Percentiles rank a stretch among this genome's conserved stretches.
phyloP scores from a whole-genome alignment of 179 eudicot genomes.

The Corrigiola litoralis region DNA sequence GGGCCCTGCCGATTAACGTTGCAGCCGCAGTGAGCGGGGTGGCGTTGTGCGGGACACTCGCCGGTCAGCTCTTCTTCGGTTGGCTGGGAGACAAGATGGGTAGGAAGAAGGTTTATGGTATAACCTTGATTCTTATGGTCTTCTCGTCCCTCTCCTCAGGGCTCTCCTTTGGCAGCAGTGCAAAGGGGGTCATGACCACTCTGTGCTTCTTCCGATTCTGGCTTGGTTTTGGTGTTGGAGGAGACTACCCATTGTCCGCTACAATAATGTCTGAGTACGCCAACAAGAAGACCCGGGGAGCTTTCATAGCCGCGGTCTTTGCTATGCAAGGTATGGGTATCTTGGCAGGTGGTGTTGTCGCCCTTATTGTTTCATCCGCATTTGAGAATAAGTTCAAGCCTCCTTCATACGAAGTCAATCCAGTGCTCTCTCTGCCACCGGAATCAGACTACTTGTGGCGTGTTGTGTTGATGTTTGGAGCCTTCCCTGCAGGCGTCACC shows the following conservation, averaged over 20 bases:
- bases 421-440: constrained; percentile 11
- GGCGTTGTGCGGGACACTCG: constrained; percentile 42
- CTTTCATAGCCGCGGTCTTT: constrained; percentile 50
- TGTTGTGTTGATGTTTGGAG: constrained; percentile 44
- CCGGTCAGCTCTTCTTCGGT: constrained; percentile 49
- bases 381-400: constrained; percentile 28
- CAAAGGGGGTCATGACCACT: constrained; percentile 33
- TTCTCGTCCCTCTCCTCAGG: constrained; percentile 32
- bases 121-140: constrained; percentile 40
- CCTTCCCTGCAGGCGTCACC: constrained; percentile 38
- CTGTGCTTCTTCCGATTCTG: constrained; percentile 51
- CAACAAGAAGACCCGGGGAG: constrained; percentile 46
- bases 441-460: constrained; percentile 45
- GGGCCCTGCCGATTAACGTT: constrained; percentile 32
- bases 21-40: constrained; percentile 36
- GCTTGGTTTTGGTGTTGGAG: constrained; percentile 56
- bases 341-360: constrained; percentile 32
- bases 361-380: constrained; percentile 23
- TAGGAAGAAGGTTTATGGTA: constrained; percentile 37
- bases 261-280: constrained; percentile 60
- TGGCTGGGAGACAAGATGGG: constrained; percentile 57
- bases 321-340: constrained; percentile 57
- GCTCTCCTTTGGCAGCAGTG: constrained; percentile 26
- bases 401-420: constrained; percentile 12
- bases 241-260: constrained; percentile 53